These are phyloP conservation scores for Boletus rufocinnamomeus DNA, from an alignment of 768 basidiomycete genomes.

Conservation along the genomic window DNA sequence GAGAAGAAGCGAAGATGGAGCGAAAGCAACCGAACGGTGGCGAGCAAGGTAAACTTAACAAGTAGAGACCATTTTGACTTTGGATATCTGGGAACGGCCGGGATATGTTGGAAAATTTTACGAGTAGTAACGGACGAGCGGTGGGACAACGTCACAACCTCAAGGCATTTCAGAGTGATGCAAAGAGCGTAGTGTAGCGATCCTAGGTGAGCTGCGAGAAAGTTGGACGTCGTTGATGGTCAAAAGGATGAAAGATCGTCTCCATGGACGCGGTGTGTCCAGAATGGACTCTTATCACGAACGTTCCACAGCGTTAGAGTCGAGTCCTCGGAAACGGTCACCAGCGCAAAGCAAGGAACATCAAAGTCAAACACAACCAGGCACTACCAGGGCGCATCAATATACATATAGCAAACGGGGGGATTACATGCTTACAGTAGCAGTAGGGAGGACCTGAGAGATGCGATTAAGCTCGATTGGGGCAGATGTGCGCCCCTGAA, in stretches of 20 bases:
- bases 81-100: too few species aligned
- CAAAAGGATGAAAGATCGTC: slow-evolving; percentile 82
- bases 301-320: slow-evolving; percentile 82
- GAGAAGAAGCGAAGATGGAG: too few species aligned
- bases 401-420: background rate
- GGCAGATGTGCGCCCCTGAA: slow-evolving; percentile 66
- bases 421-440: slow-evolving; percentile 54
- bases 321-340: slow-evolving; percentile 85
- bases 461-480: slow-evolving; percentile 71
- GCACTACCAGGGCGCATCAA: slow-evolving; percentile 46
- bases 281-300: slow-evolving; percentile 73
- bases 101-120: too few species aligned
- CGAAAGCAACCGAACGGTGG: too few species aligned
- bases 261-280: slow-evolving; percentile 73
- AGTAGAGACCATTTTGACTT: too few species aligned
- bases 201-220: too few species aligned
- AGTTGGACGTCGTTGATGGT: too few species aligned
- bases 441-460: slow-evolving; percentile 63
- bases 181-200: too few species aligned
- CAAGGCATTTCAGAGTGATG: too few species aligned
- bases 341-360: slow-evolving; percentile 70
- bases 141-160: too few species aligned
- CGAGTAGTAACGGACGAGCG: too few species aligned
- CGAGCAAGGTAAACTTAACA: too few species aligned
- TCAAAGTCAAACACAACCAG: slow-evolving; percentile 89